phyloP scores from a whole-genome alignment of 2,329 filamentous ascomycete genomes.

The Talaromyces sp. region DNA sequence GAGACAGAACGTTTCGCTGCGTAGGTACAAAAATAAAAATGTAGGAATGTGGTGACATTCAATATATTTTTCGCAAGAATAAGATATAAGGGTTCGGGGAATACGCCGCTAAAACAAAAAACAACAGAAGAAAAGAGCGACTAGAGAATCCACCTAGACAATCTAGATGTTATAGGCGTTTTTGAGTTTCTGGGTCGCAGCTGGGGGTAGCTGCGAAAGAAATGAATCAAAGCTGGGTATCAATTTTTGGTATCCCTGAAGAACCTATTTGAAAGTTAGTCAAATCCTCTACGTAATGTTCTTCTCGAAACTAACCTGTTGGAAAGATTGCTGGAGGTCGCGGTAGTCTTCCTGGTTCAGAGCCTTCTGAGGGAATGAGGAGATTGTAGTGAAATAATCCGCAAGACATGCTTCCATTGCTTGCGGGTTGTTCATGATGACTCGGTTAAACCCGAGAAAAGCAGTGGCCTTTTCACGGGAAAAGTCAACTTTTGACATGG shows the following conservation, averaged over 20 bases:
- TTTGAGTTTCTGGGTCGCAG: constrained; percentile 37
- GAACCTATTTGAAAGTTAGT: constrained; percentile 23
- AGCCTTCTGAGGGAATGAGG: constrained; percentile 60
- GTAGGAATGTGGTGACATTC: constrained; percentile 2
- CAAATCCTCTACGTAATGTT: not conserved
- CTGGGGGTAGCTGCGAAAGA: constrained; percentile 35
- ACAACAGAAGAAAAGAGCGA: not conserved
- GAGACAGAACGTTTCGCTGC: not conserved
- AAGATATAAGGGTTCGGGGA: not conserved
- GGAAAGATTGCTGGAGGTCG: constrained; percentile 66
- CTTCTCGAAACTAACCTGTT: constrained; percentile 57
- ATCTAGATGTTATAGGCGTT: constrained; percentile 37
- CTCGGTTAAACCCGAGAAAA: constrained; percentile 80
- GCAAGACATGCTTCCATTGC: constrained; percentile 83
- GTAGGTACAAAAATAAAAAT: not conserved
- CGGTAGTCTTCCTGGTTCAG: constrained; percentile 54
- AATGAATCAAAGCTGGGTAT: constrained; percentile 45
- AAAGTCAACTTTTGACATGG: constrained; percentile 78
- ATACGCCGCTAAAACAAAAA: constrained; percentile 9
- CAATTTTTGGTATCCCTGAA: constrained; percentile 44
- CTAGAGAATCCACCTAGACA: not conserved
- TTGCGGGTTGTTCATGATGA: constrained; percentile 80
- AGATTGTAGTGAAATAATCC: constrained; percentile 79
- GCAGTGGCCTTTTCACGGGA: constrained; percentile 94
- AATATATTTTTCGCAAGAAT: constrained; percentile 9